A percentile compares a stretch with the other conserved stretches of the same genome.
These are phyloP conservation scores for Escovopsis sp. DNA, from an alignment of 2,329 filamentous ascomycete species.

Conservation along the genomic window DNA sequence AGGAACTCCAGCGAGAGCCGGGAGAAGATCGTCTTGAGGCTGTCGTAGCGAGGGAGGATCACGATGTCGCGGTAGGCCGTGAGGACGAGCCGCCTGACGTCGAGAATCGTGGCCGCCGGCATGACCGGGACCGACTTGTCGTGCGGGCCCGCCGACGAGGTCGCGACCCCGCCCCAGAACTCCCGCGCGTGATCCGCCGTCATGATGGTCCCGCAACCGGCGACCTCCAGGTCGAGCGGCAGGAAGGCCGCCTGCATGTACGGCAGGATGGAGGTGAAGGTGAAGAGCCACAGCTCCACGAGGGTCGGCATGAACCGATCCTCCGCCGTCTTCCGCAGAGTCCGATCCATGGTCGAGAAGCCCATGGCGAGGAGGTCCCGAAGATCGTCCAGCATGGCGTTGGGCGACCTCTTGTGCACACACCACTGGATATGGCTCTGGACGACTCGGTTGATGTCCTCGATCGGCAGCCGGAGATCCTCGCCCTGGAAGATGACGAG, in stretches of 20 bases:
- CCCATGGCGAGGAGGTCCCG: slow-evolving; percentile 64
- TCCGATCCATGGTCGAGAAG: slow-evolving; percentile 75
- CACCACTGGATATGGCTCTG: slow-evolving; percentile 64
- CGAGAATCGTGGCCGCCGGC: slow-evolving; percentile 45
- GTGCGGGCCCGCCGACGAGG: slow-evolving; percentile 18
- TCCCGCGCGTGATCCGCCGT: slow-evolving; percentile 65
- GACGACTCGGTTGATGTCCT: slow-evolving; percentile 74
- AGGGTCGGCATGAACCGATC: slow-evolving; percentile 80
- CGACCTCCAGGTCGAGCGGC: slow-evolving; percentile 84
- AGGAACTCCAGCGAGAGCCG: slow-evolving; percentile 72
- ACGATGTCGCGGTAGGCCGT: slow-evolving; percentile 79
- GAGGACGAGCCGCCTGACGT: slow-evolving; percentile 79
- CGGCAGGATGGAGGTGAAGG: slow-evolving; percentile 78
- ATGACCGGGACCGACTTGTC: slow-evolving; percentile 27
- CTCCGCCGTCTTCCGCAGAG: slow-evolving; percentile 62
- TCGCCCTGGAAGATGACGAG: slow-evolving; percentile 71
- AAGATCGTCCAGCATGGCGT: slow-evolving; percentile 60
- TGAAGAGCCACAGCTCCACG: slow-evolving; percentile 87
- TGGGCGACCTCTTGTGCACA: slow-evolving; percentile 56
- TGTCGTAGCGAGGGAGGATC: slow-evolving; percentile 78
- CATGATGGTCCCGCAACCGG: slow-evolving; percentile 69
- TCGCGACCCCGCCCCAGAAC: slow-evolving; percentile 68
- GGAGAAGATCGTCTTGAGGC: slow-evolving; percentile 78
- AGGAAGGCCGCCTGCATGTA: slow-evolving; percentile 94
- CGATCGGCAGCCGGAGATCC: slow-evolving; percentile 62